phyloP scores from a whole-genome alignment of 495 filamentous ascomycete species.

The Zalerion maritima region DNA sequence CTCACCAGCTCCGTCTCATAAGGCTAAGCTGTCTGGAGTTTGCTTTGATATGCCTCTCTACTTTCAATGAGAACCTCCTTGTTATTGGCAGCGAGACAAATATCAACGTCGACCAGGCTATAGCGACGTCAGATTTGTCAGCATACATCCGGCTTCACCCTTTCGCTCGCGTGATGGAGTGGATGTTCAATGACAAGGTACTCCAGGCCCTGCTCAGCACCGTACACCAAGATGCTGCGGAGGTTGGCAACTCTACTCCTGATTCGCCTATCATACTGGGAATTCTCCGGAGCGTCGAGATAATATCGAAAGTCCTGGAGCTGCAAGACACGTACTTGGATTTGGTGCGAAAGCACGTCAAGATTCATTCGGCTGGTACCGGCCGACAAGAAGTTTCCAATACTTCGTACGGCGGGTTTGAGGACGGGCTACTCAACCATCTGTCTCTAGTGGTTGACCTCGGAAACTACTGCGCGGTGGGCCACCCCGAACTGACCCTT shows the following conservation, averaged over 20 bases:
- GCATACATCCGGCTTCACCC: conserved; percentile 77
- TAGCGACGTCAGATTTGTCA: conserved; percentile 53
- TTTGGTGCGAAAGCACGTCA: conserved; percentile 64
- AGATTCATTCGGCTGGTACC: conserved; percentile 20
- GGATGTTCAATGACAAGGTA: conserved; percentile 89
- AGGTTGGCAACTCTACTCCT: conserved; percentile 47
- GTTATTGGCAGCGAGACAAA: conserved; percentile 62
- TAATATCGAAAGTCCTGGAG: conserved; percentile 64
- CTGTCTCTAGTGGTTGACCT: conserved; percentile 60
- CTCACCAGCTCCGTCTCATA: conserved; percentile 50
- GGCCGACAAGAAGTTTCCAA: conserved; percentile 49
- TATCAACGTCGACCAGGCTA: conserved; percentile 54
- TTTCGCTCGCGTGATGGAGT: conserved; percentile 87
- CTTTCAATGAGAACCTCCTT: conserved; percentile 87
- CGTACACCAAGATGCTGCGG: conserved; percentile 53
- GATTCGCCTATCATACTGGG: conserved; percentile 64
- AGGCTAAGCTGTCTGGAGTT: conserved; percentile 69
- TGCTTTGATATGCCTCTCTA: conserved; percentile 53
- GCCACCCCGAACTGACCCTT: conserved; percentile 59
- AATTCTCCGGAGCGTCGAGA: conserved; percentile 58
- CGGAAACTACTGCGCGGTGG: conserved; percentile 69
- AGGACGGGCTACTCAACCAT: conserved; percentile 78
- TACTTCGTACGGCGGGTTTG: conserved; percentile 64
- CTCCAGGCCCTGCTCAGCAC: conserved; percentile 61
- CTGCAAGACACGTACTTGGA: conserved; percentile 86